Base-by-base conservation (phyloP, 2,329 filamentous ascomycete genomes). In the Microsporum ferrugineum region DNA sequence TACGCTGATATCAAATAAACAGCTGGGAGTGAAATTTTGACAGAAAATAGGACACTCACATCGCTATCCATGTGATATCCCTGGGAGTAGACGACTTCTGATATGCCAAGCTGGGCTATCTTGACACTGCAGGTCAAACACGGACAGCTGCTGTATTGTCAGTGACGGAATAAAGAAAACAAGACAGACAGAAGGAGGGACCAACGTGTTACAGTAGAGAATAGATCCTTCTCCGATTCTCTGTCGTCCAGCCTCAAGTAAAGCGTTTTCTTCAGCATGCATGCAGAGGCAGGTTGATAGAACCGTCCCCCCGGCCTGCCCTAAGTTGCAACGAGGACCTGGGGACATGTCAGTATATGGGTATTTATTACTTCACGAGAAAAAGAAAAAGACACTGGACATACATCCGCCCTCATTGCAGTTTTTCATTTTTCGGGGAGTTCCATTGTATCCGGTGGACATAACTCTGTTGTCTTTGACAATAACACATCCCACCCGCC, bases 61-160 rank as follows among this genome's bases (percentile, higher is more conserved):
- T 89, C 84, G 45, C 79, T 83, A 70, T 99, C 94, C 87, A 99
- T 96, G 72, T 92, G 92, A 72, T 99, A 99, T 31, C 88, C 85
- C 71, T 95, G 88, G 66, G 85, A 91, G 70, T 96, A 99, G 12
- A 99, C 91, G 12, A 99, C 94, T 78, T 99, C 94, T 47, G 84
- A 85, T 66, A 99, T 96, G 17, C 94, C 94, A 5, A 97, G 90
- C 77, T 99, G 94, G 27, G 90, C 89, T 70, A 99, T 97, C 78
- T 99, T 99, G 78, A 99, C 95, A 69, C 90, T 96, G 75, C 94
- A 99, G 1, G 94, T 99, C 73, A 99, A 79, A 72, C 94, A 99
- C 2, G 94, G 94, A 74, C 94, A 99, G 0, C 80, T 83, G 63
- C 57, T 55, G 57, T 17, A 59, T 49, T 23, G 47, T 51, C 17